Percentiles rank a stretch among this genome's conserved stretches.
These are phyloP conservation scores for Albifimbria verrucaria DNA, from an alignment of 2,329 filamentous ascomycete species.

Conservation along the genomic window DNA sequence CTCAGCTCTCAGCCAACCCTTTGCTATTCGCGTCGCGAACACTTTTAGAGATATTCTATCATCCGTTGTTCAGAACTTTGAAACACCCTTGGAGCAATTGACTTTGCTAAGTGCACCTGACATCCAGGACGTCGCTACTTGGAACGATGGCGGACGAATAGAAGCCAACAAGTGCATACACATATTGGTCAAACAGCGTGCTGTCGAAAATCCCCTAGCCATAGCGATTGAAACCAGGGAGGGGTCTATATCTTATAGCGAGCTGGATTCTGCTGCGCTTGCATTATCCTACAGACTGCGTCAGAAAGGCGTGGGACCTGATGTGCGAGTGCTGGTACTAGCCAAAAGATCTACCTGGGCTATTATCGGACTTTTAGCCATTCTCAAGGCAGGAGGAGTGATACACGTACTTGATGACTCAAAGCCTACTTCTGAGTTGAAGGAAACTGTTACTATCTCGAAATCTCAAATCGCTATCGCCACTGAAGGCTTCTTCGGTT, in stretches of 20 bases:
- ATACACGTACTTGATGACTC: conserved; percentile 9
- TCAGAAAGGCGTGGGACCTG: conserved; percentile 14
- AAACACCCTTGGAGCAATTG: background rate
- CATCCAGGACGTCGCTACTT: background rate
- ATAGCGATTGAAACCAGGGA: background rate
- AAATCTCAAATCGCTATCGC: no score
- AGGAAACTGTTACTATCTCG: no score
- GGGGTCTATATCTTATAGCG: background rate
- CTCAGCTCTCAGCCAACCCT: background rate
- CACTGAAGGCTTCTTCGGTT: no score
- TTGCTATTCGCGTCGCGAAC: background rate
- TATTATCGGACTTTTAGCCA: conserved; percentile 8
- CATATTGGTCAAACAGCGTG: background rate
- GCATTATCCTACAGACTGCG: background rate
- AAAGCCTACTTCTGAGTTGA: background rate
- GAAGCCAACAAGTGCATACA: background rate
- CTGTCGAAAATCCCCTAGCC: background rate
- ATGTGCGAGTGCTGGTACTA: conserved; percentile 9
- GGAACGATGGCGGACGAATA: background rate
- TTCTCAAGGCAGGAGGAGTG: conserved; percentile 11
- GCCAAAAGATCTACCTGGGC: conserved; percentile 11
- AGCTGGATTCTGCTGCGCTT: conserved; percentile 6
- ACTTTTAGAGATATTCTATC: background rate
- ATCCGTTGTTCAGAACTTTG: conserved; percentile 1
- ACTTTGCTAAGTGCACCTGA: background rate